Conservation (phyloP, 306 rosid genomes). For the Vigna radiata region DNA sequence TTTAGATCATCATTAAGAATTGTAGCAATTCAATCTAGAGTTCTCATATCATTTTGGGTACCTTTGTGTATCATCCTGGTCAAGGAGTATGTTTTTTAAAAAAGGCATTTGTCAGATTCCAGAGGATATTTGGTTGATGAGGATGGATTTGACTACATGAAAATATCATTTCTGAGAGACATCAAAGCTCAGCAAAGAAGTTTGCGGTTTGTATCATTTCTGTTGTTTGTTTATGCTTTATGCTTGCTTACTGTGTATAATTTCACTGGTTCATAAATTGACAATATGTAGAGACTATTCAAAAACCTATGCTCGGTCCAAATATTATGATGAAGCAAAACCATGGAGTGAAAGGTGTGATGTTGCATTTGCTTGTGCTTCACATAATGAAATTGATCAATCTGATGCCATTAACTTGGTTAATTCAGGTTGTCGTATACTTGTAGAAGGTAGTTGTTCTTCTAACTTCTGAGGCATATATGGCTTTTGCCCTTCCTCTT, state of each 20-base stretch:
- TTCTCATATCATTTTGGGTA: conserved; percentile 22
- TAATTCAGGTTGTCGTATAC: conserved; percentile 87
- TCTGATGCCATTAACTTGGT: conserved; percentile 89
- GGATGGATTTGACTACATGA: conserved; percentile 95
- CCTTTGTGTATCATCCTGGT: neutral
- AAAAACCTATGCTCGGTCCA: conserved; percentile 94
- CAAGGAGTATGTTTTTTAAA: conserved; percentile 26
- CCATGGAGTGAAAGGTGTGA: conserved; percentile 98
- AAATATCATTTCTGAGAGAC: conserved; percentile 87
- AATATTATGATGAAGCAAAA: conserved; percentile 95
- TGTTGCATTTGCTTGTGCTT: conserved; percentile 95
- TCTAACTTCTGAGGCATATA: conserved; percentile 9
- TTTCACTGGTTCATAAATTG: conserved; percentile 46
- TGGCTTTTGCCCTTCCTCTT: neutral
- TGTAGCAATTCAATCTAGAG: conserved; percentile 3
- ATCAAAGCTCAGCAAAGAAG: conserved; percentile 93
- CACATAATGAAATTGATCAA: conserved; percentile 94
- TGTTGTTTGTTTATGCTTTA: conserved; percentile 27
- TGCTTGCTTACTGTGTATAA: conserved; percentile 33
- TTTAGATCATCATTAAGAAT: conserved; percentile 19
- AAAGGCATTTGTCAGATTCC: conserved; percentile 70
- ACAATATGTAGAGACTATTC: conserved; percentile 82
- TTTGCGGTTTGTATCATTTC: conserved; percentile 67
- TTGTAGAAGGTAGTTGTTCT: conserved; percentile 82
- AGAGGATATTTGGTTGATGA: conserved; percentile 97